Conservation (phyloP, 2,329 filamentous ascomycete genomes). For the Verticillium longisporum region DNA sequence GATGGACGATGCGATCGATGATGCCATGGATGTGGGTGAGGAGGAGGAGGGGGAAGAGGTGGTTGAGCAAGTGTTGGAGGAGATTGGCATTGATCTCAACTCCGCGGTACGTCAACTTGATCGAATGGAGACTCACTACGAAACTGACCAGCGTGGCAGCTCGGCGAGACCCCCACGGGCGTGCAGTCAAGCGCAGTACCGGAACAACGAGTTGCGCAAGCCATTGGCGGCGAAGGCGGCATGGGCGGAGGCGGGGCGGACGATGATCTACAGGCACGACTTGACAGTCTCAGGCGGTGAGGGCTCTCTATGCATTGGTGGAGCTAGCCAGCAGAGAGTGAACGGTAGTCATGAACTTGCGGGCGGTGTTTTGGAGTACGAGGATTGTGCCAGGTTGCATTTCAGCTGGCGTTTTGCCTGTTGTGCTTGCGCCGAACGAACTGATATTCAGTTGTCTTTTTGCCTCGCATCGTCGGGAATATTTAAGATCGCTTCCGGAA, state of each 20-base stretch:
- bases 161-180: slow-evolving; percentile 85
- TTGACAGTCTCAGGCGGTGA: slow-evolving; percentile 73
- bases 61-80: slow-evolving; percentile 91
- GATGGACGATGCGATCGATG: slow-evolving; percentile 99
- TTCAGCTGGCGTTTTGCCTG: neutral
- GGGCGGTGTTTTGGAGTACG: neutral
- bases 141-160: slow-evolving; percentile 42
- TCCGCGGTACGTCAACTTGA: slow-evolving; percentile 61
- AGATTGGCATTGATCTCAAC: slow-evolving; percentile 90
- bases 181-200: slow-evolving; percentile 67
- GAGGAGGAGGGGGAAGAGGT: slow-evolving; percentile 97
- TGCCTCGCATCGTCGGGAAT: neutral
- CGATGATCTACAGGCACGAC: slow-evolving; percentile 86
- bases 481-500: neutral
- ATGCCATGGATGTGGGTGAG: slow-evolving; percentile 82
- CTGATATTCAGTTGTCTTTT: neutral
- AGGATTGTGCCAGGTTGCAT: neutral
- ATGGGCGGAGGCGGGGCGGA: slow-evolving; percentile 63
- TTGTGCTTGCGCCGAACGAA: neutral
- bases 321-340: neutral
- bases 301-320: neutral
- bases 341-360: neutral
- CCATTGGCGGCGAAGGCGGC: slow-evolving; percentile 57
- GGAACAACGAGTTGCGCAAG: slow-evolving; percentile 78
- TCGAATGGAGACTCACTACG: neutral